phyloP scores from a whole-genome alignment of 176 grass and related monocot species.

The Miscanthus lutarioriparius region DNA sequence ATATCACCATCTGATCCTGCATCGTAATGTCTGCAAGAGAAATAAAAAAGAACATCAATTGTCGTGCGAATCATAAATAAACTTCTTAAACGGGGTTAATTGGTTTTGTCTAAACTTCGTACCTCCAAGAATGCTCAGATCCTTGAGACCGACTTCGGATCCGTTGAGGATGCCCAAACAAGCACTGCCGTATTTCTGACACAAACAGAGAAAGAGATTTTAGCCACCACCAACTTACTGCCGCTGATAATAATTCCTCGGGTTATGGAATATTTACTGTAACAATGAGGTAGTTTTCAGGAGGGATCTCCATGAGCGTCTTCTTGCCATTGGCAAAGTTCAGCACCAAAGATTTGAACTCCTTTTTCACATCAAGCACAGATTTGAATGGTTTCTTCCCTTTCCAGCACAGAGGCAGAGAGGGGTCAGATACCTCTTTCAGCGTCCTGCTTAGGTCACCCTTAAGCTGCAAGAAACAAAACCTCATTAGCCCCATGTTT shows the following conservation, averaged over 20 bases:
- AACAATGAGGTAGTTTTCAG: slow-evolving; percentile 95
- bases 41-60: neutral
- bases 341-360: slow-evolving; percentile 73
- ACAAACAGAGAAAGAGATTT: slow-evolving; percentile 24
- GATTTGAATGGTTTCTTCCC: slow-evolving; percentile 87
- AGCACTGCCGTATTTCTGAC: slow-evolving; percentile 85
- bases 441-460: slow-evolving; percentile 53
- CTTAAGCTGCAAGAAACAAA: slow-evolving; percentile 61
- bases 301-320: slow-evolving; percentile 74
- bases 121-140: slow-evolving; percentile 96
- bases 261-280: slow-evolving; percentile 57
- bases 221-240: neutral
- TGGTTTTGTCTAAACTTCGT: slow-evolving; percentile 20
- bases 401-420: slow-evolving; percentile 91
- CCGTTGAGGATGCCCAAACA: slow-evolving; percentile 98
- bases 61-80: neutral
- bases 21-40: slow-evolving; percentile 69
- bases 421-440: slow-evolving; percentile 66
- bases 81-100: neutral
- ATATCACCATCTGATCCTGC: slow-evolving; percentile 94
- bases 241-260: neutral
- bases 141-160: slow-evolving; percentile 68
- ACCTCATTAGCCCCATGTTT: slow-evolving; percentile 27
- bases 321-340: slow-evolving; percentile 72
- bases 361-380: slow-evolving; percentile 74